phyloP scores from a whole-genome alignment of 2,329 filamentous ascomycete genomes.

The Ascochyta lentis region DNA sequence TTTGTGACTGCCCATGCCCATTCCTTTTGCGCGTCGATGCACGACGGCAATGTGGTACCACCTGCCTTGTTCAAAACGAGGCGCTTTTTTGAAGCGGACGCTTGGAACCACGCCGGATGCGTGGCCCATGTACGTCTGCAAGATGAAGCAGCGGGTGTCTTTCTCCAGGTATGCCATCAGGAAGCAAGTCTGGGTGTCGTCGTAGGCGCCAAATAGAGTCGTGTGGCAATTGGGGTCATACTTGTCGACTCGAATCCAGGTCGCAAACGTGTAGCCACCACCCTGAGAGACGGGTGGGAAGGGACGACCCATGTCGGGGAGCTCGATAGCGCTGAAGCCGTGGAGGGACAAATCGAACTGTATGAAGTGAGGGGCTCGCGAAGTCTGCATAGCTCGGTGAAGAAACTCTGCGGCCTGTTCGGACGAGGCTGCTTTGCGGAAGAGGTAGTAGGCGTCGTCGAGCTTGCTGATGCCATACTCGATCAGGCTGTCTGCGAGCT shows the following conservation, averaged over 20 bases:
- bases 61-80: conserved; percentile 72
- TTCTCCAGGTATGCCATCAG: conserved; percentile 91
- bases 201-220: conserved; percentile 94
- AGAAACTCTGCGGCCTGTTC: conserved; percentile 70
- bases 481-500: conserved; percentile 73
- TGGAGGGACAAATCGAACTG: conserved; percentile 91
- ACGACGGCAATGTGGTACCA: conserved; percentile 97
- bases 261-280: conserved; percentile 85
- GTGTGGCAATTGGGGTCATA: conserved; percentile 89
- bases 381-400: conserved; percentile 74
- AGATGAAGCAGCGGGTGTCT: conserved; percentile 90
- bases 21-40: conserved; percentile 74
- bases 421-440: conserved; percentile 61
- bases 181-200: conserved; percentile 90
- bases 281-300: conserved; percentile 81
- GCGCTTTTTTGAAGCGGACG: conserved; percentile 90
- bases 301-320: conserved; percentile 80
- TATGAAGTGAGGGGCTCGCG: conserved; percentile 81
- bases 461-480: conserved; percentile 78
- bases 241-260: conserved; percentile 87
- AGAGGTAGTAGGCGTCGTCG: conserved; percentile 82
- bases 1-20: conserved; percentile 74
- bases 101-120: conserved; percentile 72
- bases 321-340: conserved; percentile 88
- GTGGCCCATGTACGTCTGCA: conserved; percentile 92